A percentile compares a stretch with the other conserved stretches of the same genome.
phyloP scores from a whole-genome alignment of 228 moss, liverwort and hornwort species.

The Sphagnum fallax region DNA sequence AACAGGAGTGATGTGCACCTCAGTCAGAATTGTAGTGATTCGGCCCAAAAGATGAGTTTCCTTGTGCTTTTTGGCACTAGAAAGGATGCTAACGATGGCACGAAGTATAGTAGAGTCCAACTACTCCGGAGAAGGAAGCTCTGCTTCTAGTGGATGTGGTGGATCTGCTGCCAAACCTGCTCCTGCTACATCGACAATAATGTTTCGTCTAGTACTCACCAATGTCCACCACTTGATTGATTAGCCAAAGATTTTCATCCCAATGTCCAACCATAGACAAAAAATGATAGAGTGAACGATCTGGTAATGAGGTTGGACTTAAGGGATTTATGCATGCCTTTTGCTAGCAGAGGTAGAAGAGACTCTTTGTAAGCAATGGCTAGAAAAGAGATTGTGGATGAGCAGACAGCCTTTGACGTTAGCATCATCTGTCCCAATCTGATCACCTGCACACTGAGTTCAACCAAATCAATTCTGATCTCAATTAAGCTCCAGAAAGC shows the following conservation, averaged over 20 bases:
- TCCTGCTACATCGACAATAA: constrained; percentile 5
- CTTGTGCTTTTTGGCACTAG: constrained; percentile 23
- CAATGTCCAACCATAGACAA: not conserved
- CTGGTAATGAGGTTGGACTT: not conserved
- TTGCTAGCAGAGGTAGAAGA: constrained; percentile 35
- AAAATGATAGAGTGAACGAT: not conserved
- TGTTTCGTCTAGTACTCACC: not conserved
- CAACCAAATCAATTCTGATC: not conserved
- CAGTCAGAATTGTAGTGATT: constrained; percentile 21
- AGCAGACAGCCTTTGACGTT: constrained; percentile 15
- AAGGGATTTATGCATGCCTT: constrained; percentile 6
- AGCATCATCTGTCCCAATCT: constrained; percentile 29
- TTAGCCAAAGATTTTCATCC: no score
- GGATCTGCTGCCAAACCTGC: constrained; percentile 5
- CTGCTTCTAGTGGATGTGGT: constrained; percentile 19
- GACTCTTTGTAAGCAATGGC: constrained; percentile 20
- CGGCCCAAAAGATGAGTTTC: constrained; percentile 34
- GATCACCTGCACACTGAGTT: constrained; percentile 25
- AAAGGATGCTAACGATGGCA: constrained; percentile 25
- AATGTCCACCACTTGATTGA: no score
- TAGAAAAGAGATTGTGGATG: constrained; percentile 18
- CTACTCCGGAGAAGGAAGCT: constrained; percentile 15
- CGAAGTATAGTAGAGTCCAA: constrained; percentile 36
- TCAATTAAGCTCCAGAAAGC: not conserved
- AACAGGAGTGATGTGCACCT: constrained; percentile 12